Conservation (phyloP, 371 early-diverging fungal species). For the Syncephalis plumigaleata region DNA sequence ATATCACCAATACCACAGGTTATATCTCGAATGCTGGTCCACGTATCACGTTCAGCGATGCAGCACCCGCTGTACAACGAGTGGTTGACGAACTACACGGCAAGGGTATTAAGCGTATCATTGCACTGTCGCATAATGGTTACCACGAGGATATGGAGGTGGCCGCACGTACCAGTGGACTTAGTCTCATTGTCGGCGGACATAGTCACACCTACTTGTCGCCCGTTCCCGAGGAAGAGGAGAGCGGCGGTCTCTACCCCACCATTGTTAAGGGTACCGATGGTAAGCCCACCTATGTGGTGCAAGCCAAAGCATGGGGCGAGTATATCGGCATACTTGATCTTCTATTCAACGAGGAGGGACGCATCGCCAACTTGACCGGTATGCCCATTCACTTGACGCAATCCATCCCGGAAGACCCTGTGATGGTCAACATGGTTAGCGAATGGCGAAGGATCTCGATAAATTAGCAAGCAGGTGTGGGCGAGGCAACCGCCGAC, state of each 20-base stretch:
- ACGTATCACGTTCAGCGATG: slow-evolving; percentile 20
- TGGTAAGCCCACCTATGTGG: slow-evolving; percentile 34
- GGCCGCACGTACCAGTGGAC: slow-evolving; percentile 27
- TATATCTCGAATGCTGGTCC: slow-evolving; percentile 30
- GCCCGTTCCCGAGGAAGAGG: slow-evolving; percentile 5
- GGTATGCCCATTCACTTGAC: slow-evolving; percentile 39
- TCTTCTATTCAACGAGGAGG: slow-evolving; percentile 29
- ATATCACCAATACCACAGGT: slow-evolving; percentile 36
- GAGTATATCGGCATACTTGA: slow-evolving; percentile 52
- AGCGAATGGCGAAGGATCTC: slow-evolving; percentile 25
- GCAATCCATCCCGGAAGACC: slow-evolving; percentile 21
- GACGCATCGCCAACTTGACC: slow-evolving; percentile 17
- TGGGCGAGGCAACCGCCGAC: slow-evolving; percentile 17
- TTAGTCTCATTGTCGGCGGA: slow-evolving; percentile 50
- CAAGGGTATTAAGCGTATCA: slow-evolving; percentile 38
- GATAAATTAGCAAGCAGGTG: slow-evolving; percentile 18
- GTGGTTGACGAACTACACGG: slow-evolving; percentile 29
- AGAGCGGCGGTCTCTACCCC: slow-evolving; percentile 32
- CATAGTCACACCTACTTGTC: slow-evolving; percentile 50
- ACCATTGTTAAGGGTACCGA: slow-evolving; percentile 31
- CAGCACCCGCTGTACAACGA: slow-evolving; percentile 30
- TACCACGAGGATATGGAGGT: slow-evolving; percentile 36
- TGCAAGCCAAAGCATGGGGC: slow-evolving; percentile 36
- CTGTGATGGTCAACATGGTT: slow-evolving; percentile 13
- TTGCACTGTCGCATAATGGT: slow-evolving; percentile 51